Evolutionary conservation across 2,329 filamentous ascomycete genomes (phyloP), one percentile per base, ranked within the genome.

Genomic region (Coniochaeta sp.): DNA sequence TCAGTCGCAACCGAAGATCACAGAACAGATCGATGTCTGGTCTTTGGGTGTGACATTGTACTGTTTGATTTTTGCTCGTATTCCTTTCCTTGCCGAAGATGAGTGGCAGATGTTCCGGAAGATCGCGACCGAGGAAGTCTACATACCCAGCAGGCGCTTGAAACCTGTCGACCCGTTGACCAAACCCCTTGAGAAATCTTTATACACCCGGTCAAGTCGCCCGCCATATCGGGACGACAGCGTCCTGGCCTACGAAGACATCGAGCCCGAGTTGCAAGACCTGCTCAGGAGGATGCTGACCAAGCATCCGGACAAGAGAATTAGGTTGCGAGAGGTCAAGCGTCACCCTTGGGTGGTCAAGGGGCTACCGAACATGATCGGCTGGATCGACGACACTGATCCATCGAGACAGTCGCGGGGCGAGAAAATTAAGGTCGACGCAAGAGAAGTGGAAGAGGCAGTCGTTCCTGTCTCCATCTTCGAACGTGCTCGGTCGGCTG

Each of bases 21-120:
- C 91, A 4, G 89, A 90, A 60, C 89, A 95, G 61, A 96, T 99
- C 59, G 94, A 99, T 63, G 86, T 99, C 14, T 99, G 94, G 94
- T 96, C 94, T 10, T 76, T 99, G 20, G 94, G 94, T 20, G 90
- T 99, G 18, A 99, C 94, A 0, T 79, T 99, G 2, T 99, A 96
- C 70, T 96, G 92, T 63, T 84, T 99, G 66, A 84, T 99, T 51
- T 99, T 87, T 65, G 94, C 91, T 13, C 89, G 94, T 50, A 89
- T 96, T 35, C 94, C 94, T 0, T 99, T 97, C 64, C 79, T 95
- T 59, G 91, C 91, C 48, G 86, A 94, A 63, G 91, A 95, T 60
- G 90, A 95, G 61, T 96, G 87, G 66, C 87, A 89, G 55, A 86
- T 99, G 73, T 96, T 96, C 73, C 83, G 85, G 57, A 87, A 87